phyloP scores from a whole-genome alignment of 331 rosid species.

The Phaseolus coccineus region DNA sequence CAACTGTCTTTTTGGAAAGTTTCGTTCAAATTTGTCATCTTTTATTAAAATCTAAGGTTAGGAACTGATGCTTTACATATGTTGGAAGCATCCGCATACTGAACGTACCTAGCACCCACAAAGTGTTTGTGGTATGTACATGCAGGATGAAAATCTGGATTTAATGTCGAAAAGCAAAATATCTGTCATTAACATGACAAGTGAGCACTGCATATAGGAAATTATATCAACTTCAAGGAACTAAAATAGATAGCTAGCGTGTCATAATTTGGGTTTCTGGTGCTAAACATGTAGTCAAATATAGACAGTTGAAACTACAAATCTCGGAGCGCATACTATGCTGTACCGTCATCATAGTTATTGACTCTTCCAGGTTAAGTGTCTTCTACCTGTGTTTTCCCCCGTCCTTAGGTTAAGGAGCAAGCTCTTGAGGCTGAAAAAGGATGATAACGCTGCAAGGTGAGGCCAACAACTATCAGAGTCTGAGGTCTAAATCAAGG shows the following conservation, averaged over 20 bases:
- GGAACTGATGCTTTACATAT: slow-evolving; percentile 28
- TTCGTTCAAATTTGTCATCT: background rate
- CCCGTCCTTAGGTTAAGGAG: slow-evolving; percentile 44
- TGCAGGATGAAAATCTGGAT: slow-evolving; percentile 18
- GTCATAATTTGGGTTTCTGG: slow-evolving; percentile 35
- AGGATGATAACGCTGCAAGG: slow-evolving; percentile 26
- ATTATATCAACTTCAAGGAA: slow-evolving; percentile 49
- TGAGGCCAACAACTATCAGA: slow-evolving; percentile 51
- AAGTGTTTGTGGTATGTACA: slow-evolving; percentile 7
- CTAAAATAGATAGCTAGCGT: slow-evolving; percentile 11
- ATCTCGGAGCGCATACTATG: slow-evolving; percentile 43
- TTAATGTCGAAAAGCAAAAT: slow-evolving; percentile 23
- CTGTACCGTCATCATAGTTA: slow-evolving; percentile 45
- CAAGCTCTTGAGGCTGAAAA: slow-evolving; percentile 34
- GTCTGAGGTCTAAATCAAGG: slow-evolving; percentile 85
- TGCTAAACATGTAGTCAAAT: slow-evolving; percentile 41
- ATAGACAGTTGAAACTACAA: slow-evolving; percentile 42
- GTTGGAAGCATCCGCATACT: slow-evolving; percentile 24
- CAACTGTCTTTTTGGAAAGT: background rate
- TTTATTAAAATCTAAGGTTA: slow-evolving; percentile 4
- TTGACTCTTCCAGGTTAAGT: slow-evolving; percentile 34
- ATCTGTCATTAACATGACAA: slow-evolving; percentile 30
- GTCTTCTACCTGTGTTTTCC: slow-evolving; percentile 54
- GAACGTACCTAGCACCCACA: background rate
- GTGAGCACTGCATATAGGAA: slow-evolving; percentile 40